phyloP scores from a whole-genome alignment of 2,329 filamentous ascomycete species.

The Diaporthe eres region DNA sequence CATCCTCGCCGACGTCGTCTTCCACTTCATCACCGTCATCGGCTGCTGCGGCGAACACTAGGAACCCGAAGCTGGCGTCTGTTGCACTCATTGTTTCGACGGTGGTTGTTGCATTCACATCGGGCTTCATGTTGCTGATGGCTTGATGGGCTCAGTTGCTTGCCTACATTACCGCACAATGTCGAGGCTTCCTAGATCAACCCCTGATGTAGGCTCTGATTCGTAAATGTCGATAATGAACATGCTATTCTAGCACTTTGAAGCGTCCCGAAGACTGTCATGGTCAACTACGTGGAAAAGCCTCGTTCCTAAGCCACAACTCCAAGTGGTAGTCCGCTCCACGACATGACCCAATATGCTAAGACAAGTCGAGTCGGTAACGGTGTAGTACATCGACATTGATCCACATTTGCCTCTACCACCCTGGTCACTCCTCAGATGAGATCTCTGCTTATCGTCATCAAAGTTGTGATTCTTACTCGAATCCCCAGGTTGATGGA shows the following conservation, averaged over 20 bases:
- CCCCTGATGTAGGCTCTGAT: background rate
- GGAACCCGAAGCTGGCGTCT: background rate
- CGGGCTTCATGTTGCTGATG: constrained; percentile 29
- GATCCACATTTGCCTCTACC: background rate
- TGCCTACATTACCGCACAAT: background rate
- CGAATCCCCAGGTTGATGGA: no score
- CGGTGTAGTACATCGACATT: background rate
- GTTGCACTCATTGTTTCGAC: constrained; percentile 6
- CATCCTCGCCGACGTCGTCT: constrained; percentile 2
- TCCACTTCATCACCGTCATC: background rate
- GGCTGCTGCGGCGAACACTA: background rate
- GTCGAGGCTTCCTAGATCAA: background rate
- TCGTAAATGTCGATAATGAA: background rate
- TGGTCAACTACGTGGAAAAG: background rate
- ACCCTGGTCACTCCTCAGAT: background rate
- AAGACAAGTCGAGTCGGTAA: background rate
- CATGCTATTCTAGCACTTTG: background rate
- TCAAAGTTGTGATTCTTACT: no score
- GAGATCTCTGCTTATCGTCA: no score
- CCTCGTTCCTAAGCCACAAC: background rate
- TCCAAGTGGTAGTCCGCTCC: background rate
- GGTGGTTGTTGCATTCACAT: constrained; percentile 11
- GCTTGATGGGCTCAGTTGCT: background rate
- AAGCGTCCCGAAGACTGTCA: no score
- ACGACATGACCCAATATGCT: background rate